Percentiles rank a stretch among this genome's conserved stretches.
These are phyloP conservation scores for Hypericum androsaemum DNA, from an alignment of 345 rosid species.

Conservation along the genomic window DNA sequence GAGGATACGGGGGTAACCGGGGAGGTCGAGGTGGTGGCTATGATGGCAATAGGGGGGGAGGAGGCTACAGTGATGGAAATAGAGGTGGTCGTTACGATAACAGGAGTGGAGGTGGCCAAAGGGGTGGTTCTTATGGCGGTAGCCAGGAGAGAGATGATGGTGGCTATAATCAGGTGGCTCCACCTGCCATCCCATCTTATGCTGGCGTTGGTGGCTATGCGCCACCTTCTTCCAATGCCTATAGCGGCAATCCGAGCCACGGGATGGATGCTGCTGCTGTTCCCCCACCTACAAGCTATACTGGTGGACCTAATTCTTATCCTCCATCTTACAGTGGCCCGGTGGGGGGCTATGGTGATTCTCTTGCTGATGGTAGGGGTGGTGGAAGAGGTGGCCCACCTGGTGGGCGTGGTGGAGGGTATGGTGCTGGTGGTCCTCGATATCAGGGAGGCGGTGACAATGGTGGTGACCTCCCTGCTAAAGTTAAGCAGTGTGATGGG, in stretches of 20 bases:
- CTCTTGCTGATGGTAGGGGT: conserved; percentile 40
- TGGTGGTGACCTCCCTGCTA: conserved; percentile 20
- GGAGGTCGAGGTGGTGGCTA: conserved; percentile 38
- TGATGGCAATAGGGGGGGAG: conserved; percentile 15
- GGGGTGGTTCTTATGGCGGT: conserved; percentile 62
- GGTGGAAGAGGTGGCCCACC: conserved; percentile 26
- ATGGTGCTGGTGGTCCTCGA: conserved; percentile 19
- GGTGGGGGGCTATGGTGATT: conserved; percentile 53
- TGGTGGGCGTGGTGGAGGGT: conserved; percentile 35
- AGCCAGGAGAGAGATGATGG: conserved; percentile 58
- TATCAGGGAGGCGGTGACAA: no score
- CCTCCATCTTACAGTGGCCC: conserved; percentile 79
- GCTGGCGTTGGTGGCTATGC: conserved; percentile 52
- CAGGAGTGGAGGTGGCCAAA: conserved; percentile 21
- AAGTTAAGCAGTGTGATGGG: conserved; percentile 83
- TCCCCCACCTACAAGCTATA: conserved; percentile 80
- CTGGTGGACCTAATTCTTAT: conserved; percentile 63
- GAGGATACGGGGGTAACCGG: conserved; percentile 14
- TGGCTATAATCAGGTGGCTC: conserved; percentile 55
- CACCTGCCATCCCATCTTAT: conserved; percentile 47
- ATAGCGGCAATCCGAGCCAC: conserved; percentile 43
- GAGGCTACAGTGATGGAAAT: no score
- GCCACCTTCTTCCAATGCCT: conserved; percentile 37
- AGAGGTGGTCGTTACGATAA: neutral
- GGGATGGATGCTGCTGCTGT: conserved; percentile 48